Conservation (phyloP, 495 filamentous ascomycete genomes). For the Neurospora sp. region DNA sequence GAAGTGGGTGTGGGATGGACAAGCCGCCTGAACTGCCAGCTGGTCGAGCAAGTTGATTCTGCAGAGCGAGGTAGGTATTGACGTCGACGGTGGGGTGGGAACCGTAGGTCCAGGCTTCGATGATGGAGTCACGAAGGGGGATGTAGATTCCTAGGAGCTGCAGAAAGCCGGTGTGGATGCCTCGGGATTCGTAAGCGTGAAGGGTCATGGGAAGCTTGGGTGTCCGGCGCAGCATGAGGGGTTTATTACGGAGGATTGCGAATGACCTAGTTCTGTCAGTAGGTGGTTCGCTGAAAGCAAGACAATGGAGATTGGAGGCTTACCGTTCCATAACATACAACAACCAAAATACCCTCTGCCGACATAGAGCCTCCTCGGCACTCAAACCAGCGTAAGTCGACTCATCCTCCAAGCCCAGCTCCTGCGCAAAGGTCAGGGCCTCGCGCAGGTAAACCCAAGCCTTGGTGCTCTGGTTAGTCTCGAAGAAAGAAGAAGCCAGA, state of each 20-base stretch:
- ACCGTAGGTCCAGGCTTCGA: conserved; percentile 26
- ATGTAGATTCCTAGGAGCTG: conserved; percentile 42
- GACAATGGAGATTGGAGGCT: conserved; percentile 12
- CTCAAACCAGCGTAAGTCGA: conserved; percentile 36
- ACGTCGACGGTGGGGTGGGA: conserved; percentile 20
- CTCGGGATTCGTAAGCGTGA: conserved; percentile 37
- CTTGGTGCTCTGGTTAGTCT: conserved; percentile 23
- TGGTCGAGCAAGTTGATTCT: conserved; percentile 28
- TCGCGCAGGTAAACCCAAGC: conserved; percentile 57
- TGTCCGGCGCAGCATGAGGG: conserved; percentile 41
- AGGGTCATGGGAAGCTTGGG: conserved; percentile 32
- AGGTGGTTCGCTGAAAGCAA: not conserved
- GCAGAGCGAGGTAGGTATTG: conserved; percentile 35
- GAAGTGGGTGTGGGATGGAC: conserved; percentile 29
- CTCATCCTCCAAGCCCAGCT: conserved; percentile 50
- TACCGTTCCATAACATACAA: conserved; percentile 50
- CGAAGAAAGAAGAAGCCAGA: conserved; percentile 24
- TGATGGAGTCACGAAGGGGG: conserved; percentile 25
- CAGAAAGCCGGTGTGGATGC: conserved; percentile 42
- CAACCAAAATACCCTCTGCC: conserved; percentile 53
- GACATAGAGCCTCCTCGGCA: conserved; percentile 40
- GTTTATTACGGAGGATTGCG: conserved; percentile 41
- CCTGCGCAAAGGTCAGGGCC: conserved; percentile 47
- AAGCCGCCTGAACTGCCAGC: conserved; percentile 11
- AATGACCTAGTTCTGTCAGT: conserved; percentile 10